Percentiles rank a stretch among this genome's conserved stretches.
phyloP scores from a whole-genome alignment of 1,284 basidiomycete genomes.

The Anthracocystis setariae region DNA sequence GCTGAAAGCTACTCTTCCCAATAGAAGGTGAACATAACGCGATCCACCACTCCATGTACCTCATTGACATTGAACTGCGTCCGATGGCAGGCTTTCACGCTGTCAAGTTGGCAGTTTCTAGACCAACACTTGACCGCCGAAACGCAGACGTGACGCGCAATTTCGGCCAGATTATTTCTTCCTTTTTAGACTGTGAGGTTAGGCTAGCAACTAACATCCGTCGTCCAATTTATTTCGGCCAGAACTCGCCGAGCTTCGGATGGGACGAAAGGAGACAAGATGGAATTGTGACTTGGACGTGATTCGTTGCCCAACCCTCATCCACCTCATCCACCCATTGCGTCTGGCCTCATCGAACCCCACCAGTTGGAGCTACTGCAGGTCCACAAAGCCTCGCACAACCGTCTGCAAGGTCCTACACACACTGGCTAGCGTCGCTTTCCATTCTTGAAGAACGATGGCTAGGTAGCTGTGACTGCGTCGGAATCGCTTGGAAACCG shows the following conservation, averaged over 20 bases:
- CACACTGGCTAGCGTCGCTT: too few relatives aligned
- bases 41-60: too few relatives aligned
- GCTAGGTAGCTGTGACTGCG: background rate
- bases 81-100: background rate
- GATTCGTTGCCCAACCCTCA: background rate
- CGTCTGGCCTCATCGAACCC: background rate
- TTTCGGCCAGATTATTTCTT: too few relatives aligned
- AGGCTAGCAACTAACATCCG: background rate
- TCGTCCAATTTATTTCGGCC: constrained; percentile 8
- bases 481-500: background rate
- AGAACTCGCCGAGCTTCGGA: constrained; percentile 17
- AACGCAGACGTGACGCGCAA: too few relatives aligned
- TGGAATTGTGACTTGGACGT: constrained; percentile 5
- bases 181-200: too few relatives aligned
- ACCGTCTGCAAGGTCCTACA: too few relatives aligned
- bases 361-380: background rate
- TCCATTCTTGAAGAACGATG: background rate
- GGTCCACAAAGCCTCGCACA: too few relatives aligned
- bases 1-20: too few relatives aligned
- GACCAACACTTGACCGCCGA: background rate
- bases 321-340: background rate
- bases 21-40: too few relatives aligned
- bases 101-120: background rate
- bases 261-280: constrained; percentile 12
- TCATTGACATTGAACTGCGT: too few relatives aligned